Conservation (phyloP, 108 stramenopile species). For the Discostella stelligeroides region DNA sequence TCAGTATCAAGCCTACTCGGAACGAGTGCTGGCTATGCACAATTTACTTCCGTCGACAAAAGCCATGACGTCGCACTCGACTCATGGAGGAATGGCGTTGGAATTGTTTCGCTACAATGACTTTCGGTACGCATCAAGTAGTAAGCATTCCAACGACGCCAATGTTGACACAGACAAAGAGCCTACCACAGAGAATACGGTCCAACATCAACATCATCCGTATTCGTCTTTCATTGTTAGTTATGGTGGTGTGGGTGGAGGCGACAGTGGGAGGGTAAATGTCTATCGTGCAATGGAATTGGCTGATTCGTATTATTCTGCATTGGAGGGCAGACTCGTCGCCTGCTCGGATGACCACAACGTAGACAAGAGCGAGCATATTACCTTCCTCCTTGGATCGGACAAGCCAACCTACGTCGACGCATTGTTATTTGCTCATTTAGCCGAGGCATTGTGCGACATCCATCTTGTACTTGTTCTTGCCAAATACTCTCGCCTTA, state of each 20-base stretch:
- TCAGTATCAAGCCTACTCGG: slow-evolving; percentile 61
- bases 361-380: background rate
- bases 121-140: background rate
- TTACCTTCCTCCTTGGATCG: slow-evolving; percentile 54
- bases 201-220: slow-evolving; percentile 27
- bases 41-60: slow-evolving; percentile 19
- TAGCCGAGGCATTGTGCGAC: slow-evolving; percentile 73
- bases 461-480: slow-evolving; percentile 69
- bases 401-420: slow-evolving; percentile 56
- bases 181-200: background rate
- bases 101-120: slow-evolving; percentile 40
- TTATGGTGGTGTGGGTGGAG: slow-evolving; percentile 32
- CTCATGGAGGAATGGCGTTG: slow-evolving; percentile 14
- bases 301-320: slow-evolving; percentile 53
- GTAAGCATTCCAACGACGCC: background rate
- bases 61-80: slow-evolving; percentile 1
- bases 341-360: background rate
- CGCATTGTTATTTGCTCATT: slow-evolving; percentile 67
- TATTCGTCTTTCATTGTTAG: slow-evolving; percentile 17
- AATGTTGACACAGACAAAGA: background rate
- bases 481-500: slow-evolving; percentile 56
- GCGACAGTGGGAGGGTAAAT: slow-evolving; percentile 38
- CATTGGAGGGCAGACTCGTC: slow-evolving; percentile 54
- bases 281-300: slow-evolving; percentile 49
- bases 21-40: slow-evolving; percentile 48